phyloP scores from a whole-genome alignment of 352 stramenopile species.

The Globisporangium okanoganense region DNA sequence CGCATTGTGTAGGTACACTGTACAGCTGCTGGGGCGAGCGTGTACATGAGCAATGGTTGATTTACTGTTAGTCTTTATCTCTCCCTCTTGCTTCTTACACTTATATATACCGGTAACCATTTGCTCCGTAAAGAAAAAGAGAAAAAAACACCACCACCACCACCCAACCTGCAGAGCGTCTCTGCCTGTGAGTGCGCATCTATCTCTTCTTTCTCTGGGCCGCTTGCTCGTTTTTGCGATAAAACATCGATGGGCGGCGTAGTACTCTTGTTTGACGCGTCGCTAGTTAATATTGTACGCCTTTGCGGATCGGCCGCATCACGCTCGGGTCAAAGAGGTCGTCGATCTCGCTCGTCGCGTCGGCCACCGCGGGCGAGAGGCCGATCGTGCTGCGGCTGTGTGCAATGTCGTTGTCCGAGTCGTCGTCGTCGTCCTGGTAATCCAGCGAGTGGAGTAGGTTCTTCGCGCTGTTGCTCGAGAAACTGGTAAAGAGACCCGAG shows the following conservation, averaged over 20 bases:
- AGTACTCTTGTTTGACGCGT: background rate
- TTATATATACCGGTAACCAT: too few relatives aligned
- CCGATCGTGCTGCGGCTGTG: slow-evolving; percentile 11
- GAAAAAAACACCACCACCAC: too few relatives aligned
- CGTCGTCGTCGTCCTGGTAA: slow-evolving; percentile 21
- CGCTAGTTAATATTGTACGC: slow-evolving; percentile 43
- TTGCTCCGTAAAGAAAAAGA: too few relatives aligned
- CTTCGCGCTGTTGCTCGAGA: slow-evolving; percentile 27
- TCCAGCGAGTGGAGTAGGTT: slow-evolving; percentile 43
- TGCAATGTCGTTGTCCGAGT: slow-evolving; percentile 29
- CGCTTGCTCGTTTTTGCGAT: too few relatives aligned
- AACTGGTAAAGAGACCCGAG: slow-evolving; percentile 30
- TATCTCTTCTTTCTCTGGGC: background rate
- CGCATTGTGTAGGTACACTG: too few relatives aligned
- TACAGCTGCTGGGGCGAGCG: too few relatives aligned
- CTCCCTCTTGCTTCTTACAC: too few relatives aligned
- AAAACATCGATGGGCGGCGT: too few relatives aligned
- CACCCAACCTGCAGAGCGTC: too few relatives aligned
- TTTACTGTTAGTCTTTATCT: too few relatives aligned
- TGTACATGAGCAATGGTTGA: too few relatives aligned
- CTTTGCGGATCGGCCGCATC: slow-evolving; percentile 62
- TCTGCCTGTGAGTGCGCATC: too few relatives aligned
- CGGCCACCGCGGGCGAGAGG: slow-evolving; percentile 2
- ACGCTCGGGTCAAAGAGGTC: slow-evolving; percentile 47
- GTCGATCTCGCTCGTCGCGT: slow-evolving; percentile 29